Percentiles rank a stretch among this genome's conserved stretches.
Evolutionary conservation across 2,329 filamentous ascomycete genomes (phyloP).

Genomic region (Diaporthe nobilis): DNA sequence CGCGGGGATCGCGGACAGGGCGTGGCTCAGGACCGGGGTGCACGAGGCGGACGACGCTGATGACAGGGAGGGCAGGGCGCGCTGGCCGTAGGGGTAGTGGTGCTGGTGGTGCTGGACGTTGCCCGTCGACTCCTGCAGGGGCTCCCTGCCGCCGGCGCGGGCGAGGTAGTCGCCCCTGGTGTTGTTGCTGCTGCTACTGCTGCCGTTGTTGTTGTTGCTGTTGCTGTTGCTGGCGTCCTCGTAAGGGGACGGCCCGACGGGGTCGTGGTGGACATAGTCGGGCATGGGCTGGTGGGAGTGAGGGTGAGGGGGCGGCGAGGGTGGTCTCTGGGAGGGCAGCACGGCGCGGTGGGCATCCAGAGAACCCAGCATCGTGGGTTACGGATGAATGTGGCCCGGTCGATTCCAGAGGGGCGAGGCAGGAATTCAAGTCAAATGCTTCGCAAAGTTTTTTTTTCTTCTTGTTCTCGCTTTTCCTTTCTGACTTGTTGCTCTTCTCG

Average conservation of each 20-base stretch:
- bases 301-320: constrained; percentile 54
- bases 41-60: constrained; percentile 35
- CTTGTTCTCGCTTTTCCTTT: neutral
- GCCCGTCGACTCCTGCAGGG: constrained; percentile 66
- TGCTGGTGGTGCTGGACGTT: constrained; percentile 63
- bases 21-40: constrained; percentile 37
- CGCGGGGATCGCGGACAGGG: constrained; percentile 50
- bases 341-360: constrained; percentile 61
- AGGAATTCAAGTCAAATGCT: constrained; percentile 47
- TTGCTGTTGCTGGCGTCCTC: constrained; percentile 17
- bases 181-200: neutral
- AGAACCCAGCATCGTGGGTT: constrained; percentile 52
- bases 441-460: neutral
- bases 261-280: constrained; percentile 30
- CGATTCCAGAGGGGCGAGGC: constrained; percentile 39
- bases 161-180: constrained; percentile 13
- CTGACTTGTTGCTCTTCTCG: neutral
- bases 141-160: constrained; percentile 52
- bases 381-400: constrained; percentile 13
- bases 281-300: constrained; percentile 43
- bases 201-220: neutral
- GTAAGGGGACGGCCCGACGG: constrained; percentile 13
- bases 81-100: constrained; percentile 42
- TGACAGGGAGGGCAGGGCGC: constrained; percentile 35
- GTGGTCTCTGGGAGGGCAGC: constrained; percentile 64